These are phyloP conservation scores for Porphyrellus cyaneotinctus DNA, from an alignment of 768 basidiomycete species.

Conservation along the genomic window DNA sequence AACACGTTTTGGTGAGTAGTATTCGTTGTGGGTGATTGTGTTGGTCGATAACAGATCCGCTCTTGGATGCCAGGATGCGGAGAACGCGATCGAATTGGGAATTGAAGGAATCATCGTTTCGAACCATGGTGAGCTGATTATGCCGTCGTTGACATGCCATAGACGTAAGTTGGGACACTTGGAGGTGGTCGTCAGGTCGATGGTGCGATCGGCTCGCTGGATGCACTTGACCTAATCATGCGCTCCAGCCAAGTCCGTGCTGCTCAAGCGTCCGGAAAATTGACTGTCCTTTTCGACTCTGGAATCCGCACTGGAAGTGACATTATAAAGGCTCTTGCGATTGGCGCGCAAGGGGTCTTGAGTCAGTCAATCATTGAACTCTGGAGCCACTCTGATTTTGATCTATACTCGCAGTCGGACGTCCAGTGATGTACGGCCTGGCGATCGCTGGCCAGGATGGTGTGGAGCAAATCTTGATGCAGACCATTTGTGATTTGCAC, in stretches of 20 bases:
- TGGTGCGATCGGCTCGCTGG: constrained; percentile 72
- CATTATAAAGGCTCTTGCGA: constrained; percentile 77
- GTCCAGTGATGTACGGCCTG: constrained; percentile 72
- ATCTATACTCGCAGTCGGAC: constrained; percentile 45
- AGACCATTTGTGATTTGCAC: constrained; percentile 66
- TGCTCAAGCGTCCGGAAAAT: constrained; percentile 56
- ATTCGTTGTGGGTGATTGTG: background rate
- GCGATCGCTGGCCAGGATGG: constrained; percentile 68
- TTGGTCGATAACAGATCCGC: background rate
- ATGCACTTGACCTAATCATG: constrained; percentile 67
- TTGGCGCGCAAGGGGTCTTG: constrained; percentile 81
- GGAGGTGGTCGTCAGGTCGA: constrained; percentile 78
- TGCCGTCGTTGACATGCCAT: background rate
- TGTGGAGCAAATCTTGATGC: constrained; percentile 67
- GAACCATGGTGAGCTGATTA: constrained; percentile 35
- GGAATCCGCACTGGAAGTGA: constrained; percentile 83
- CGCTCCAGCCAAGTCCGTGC: constrained; percentile 52
- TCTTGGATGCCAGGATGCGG: constrained; percentile 39
- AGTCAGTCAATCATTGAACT: constrained; percentile 45
- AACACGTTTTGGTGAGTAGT: constrained; percentile 49
- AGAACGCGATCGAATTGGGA: constrained; percentile 42
- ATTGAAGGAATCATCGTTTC: constrained; percentile 47
- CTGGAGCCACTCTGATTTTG: background rate
- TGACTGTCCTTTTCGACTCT: constrained; percentile 66
- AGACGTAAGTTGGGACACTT: background rate